These are phyloP conservation scores for Elongisporangium anandrum DNA, from an alignment of 352 stramenopile species.

Conservation along the genomic window DNA sequence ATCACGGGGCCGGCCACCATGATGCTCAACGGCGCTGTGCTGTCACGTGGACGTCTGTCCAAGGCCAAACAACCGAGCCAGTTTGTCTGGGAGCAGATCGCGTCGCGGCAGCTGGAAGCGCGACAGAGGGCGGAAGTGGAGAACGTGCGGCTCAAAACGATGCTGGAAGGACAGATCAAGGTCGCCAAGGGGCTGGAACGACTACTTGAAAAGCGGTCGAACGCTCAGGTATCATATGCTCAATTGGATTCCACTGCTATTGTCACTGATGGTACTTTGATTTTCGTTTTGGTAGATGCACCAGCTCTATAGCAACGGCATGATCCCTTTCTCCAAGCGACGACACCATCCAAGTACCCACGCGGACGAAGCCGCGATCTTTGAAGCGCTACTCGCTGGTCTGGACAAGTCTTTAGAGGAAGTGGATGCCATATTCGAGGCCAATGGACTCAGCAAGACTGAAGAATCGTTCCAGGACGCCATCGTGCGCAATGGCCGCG, in stretches of 20 bases:
- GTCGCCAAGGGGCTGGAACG: constrained; percentile 16
- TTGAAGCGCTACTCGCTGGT: constrained; percentile 17
- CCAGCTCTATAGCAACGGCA: too few relatives aligned
- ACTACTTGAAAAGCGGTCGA: constrained; percentile 14
- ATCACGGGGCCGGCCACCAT: too few relatives aligned
- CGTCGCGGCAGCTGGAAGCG: constrained; percentile 31
- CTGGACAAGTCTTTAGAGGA: constrained; percentile 24
- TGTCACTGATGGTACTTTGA: not conserved
- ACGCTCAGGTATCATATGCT: not conserved
- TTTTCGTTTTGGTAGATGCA: too few relatives aligned
- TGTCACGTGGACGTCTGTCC: constrained; percentile 1
- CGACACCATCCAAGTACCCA: constrained; percentile 15
- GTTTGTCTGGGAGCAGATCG: constrained; percentile 35
- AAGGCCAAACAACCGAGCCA: too few relatives aligned
- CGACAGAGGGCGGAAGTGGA: constrained; percentile 41
- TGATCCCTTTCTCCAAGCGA: constrained; percentile 10
- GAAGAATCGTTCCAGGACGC: constrained; percentile 13
- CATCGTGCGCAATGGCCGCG: constrained; percentile 12
- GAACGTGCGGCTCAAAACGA: constrained; percentile 36
- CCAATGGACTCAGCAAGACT: constrained; percentile 15
- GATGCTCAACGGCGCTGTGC: too few relatives aligned
- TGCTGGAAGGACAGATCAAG: constrained; percentile 23
- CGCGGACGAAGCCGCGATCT: constrained; percentile 20
- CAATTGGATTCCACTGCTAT: not conserved
- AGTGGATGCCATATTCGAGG: constrained; percentile 18